Conservation (phyloP, 1,139 yeast genomes). For the Yamadazyma membranifaciens region DNA sequence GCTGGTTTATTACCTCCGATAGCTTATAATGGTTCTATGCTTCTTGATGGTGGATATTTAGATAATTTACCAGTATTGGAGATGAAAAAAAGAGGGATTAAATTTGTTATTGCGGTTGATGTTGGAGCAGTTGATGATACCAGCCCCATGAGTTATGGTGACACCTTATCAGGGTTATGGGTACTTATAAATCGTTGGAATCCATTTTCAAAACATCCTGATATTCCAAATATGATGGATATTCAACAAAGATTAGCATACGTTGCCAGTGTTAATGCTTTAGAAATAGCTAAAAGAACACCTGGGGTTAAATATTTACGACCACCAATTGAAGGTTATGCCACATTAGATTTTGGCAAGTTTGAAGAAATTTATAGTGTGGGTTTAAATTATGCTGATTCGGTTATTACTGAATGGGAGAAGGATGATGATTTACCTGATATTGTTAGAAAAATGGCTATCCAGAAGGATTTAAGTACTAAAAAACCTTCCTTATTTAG, state of each 20-base stretch:
- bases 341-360: conserved; percentile 87
- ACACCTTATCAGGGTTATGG: conserved; percentile 90
- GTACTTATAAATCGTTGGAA: conserved; percentile 85
- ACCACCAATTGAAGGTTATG: conserved; percentile 91
- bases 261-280: conserved; percentile 91
- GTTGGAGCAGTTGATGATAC: conserved; percentile 95
- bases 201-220: conserved; percentile 83
- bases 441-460: conserved; percentile 51
- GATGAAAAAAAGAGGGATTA: conserved; percentile 87
- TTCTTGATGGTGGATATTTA: conserved; percentile 92
- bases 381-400: conserved; percentile 74
- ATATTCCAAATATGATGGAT: conserved; percentile 92
- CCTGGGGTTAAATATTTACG: conserved; percentile 88
- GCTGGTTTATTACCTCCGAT: conserved; percentile 94
- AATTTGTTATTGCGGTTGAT: conserved; percentile 89
- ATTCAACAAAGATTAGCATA: conserved; percentile 91
- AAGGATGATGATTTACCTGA: conserved; percentile 54
- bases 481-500: conserved; percentile 13
- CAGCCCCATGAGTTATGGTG: conserved; percentile 90
- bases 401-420: conserved; percentile 53
- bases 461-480: neutral
- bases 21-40: conserved; percentile 86
- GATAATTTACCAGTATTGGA: conserved; percentile 91
- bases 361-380: conserved; percentile 86
- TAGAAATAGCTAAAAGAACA: conserved; percentile 79